Evolutionary conservation across 768 basidiomycete genomes (phyloP).

Genomic region (Leccinum pellstonianum): DNA sequence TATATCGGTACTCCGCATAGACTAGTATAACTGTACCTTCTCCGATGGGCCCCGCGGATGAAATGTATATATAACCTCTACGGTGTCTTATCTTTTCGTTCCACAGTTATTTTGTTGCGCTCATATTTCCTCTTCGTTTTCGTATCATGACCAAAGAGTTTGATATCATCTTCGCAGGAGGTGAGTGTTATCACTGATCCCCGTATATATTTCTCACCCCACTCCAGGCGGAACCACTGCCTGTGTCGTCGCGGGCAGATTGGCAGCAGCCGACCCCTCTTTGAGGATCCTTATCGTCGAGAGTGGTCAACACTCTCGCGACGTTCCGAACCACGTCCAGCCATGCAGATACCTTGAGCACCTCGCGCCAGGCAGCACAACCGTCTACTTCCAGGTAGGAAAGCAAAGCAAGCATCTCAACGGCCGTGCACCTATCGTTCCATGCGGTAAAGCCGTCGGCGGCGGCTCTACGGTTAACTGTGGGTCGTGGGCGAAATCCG

Average conservation of each 20-base stretch:
- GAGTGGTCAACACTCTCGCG: conserved; percentile 51
- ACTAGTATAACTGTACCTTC: too few species aligned
- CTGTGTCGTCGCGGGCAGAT: conserved; percentile 51
- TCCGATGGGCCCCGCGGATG: too few species aligned
- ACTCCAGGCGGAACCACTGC: conserved; percentile 46
- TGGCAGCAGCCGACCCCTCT: conserved; percentile 50
- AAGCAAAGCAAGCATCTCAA: conserved; percentile 42
- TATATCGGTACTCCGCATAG: too few species aligned
- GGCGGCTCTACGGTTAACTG: conserved; percentile 66
- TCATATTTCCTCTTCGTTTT: background rate
- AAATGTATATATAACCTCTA: too few species aligned
- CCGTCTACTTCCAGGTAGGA: conserved; percentile 42
- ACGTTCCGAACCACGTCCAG: conserved; percentile 47
- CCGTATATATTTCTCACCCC: background rate
- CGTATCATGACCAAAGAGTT: background rate
- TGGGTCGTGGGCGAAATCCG: conserved; percentile 22
- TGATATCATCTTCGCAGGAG: background rate
- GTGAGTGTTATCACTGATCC: background rate
- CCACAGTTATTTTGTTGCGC: background rate
- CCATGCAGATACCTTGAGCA: conserved; percentile 52
- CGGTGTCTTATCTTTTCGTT: background rate
- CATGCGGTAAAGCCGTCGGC: conserved; percentile 52
- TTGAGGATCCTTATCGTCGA: conserved; percentile 62
- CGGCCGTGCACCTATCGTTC: conserved; percentile 46
- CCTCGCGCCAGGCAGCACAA: conserved; percentile 38